phyloP scores from a whole-genome alignment of 2,329 filamentous ascomycete genomes.

The Xylariaceae sp. region DNA sequence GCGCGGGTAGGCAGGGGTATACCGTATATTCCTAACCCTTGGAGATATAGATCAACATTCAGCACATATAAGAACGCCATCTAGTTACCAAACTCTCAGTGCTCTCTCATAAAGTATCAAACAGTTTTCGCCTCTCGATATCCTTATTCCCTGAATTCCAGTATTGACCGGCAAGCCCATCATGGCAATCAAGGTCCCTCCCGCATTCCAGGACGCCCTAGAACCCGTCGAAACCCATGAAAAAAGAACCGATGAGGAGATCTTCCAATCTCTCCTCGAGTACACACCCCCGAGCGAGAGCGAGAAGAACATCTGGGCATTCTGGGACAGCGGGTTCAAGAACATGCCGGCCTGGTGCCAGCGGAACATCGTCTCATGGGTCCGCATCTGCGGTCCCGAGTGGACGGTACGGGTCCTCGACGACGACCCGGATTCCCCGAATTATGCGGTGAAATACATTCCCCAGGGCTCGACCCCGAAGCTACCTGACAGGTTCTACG shows the following conservation, averaged over 20 bases:
- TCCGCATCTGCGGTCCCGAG: slow-evolving; percentile 35
- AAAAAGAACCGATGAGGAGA: slow-evolving; percentile 19
- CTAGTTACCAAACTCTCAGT: too few relatives aligned
- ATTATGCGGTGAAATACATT: slow-evolving; percentile 37
- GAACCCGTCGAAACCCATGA: slow-evolving; percentile 16
- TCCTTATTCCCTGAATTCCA: too few relatives aligned
- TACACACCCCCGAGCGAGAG: slow-evolving; percentile 29
- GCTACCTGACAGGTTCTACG: slow-evolving; percentile 33
- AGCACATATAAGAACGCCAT: too few relatives aligned
- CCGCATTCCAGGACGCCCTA: slow-evolving; percentile 16
- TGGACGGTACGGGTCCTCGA: slow-evolving; percentile 44
- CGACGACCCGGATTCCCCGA: slow-evolving; percentile 34
- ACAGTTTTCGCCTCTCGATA: too few relatives aligned
- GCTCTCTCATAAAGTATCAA: too few relatives aligned
- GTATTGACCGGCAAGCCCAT: not conserved
- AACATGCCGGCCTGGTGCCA: slow-evolving; percentile 38
- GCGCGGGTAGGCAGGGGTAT: too few relatives aligned
- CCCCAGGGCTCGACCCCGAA: slow-evolving; percentile 12
- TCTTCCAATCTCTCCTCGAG: slow-evolving; percentile 12
- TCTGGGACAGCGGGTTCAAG: slow-evolving; percentile 36
- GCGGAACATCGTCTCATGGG: slow-evolving; percentile 41
- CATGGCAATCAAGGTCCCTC: slow-evolving; percentile 17
- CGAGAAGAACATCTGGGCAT: slow-evolving; percentile 41
- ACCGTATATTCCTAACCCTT: too few relatives aligned
- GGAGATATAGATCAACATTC: too few relatives aligned